Percentiles rank a stretch among this genome's conserved stretches.
Conservation (phyloP, 352 stramenopile genomes). For the Poterioochromonas sp. region DNA sequence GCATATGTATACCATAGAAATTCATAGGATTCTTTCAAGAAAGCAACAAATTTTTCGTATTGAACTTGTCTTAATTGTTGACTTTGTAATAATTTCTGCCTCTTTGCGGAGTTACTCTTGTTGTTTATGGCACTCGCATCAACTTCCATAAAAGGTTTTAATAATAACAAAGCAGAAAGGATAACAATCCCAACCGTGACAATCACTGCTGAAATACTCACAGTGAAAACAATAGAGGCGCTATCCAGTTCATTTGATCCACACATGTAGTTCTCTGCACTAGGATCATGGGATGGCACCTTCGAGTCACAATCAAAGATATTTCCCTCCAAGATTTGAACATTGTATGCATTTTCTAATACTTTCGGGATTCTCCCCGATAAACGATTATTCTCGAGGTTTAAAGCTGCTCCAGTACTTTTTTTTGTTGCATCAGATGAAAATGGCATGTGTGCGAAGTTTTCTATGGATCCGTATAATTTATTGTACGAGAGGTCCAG, state of each 20-base stretch:
- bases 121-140: too few species aligned
- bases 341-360: not conserved
- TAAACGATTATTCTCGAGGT: slow-evolving; percentile 17
- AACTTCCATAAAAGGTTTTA: too few species aligned
- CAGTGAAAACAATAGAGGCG: not conserved
- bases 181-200: too few species aligned
- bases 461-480: not conserved
- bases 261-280: not conserved
- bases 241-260: not conserved
- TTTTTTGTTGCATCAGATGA: not conserved
- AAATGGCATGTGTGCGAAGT: not conserved
- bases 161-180: not conserved
- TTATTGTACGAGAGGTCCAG: slow-evolving; percentile 19
- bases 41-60: not conserved
- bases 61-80: not conserved
- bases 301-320: not conserved
- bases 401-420: not conserved
- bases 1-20: not conserved
- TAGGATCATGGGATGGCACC: not conserved
- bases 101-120: too few species aligned
- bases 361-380: not conserved
- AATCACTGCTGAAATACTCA: too few species aligned
- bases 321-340: slow-evolving; percentile 18
- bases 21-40: not conserved
- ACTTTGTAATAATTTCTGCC: too few species aligned